Evolutionary conservation across 1,284 basidiomycete genomes (phyloP).

Genomic region (Mycosarcoma maydis): DNA sequence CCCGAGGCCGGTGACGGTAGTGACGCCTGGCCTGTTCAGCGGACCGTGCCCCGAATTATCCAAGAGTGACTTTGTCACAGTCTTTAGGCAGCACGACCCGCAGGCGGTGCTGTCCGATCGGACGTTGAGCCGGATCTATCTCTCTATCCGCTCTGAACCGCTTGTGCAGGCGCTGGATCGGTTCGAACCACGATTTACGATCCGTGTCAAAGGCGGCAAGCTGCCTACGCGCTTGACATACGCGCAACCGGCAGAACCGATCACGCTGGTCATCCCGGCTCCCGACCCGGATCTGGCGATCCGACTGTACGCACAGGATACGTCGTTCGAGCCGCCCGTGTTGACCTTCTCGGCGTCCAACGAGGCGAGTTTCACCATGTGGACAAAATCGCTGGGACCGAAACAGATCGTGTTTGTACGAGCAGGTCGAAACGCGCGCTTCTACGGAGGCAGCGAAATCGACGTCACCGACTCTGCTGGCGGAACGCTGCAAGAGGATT

Average conservation of each 20-base stretch:
- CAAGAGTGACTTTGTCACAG: conserved; percentile 47
- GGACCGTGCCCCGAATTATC: conserved; percentile 29
- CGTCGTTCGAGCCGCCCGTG: conserved; percentile 59
- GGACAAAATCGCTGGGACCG: conserved; percentile 49
- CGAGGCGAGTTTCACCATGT: conserved; percentile 56
- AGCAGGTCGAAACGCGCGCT: conserved; percentile 51
- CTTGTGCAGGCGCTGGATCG: conserved; percentile 49
- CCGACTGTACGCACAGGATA: conserved; percentile 57
- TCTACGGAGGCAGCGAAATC: conserved; percentile 42
- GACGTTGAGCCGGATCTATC: conserved; percentile 58
- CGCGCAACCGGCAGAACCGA: conserved; percentile 54
- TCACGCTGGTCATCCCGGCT: conserved; percentile 55
- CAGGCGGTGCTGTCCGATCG: conserved; percentile 52
- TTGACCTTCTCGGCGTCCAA: conserved; percentile 50
- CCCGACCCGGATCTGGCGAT: conserved; percentile 61
- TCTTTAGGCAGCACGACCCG: conserved; percentile 56
- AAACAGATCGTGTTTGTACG: conserved; percentile 59
- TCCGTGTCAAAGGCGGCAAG: conserved; percentile 39
- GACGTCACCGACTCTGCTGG: conserved; percentile 17
- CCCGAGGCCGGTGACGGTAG: conserved; percentile 19
- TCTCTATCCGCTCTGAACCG: conserved; percentile 50
- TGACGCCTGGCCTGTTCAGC: conserved; percentile 50
- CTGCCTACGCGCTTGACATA: conserved; percentile 51
- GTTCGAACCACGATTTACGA: conserved; percentile 40
- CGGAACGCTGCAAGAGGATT: conserved; percentile 6